Percentiles rank a stretch among this genome's conserved stretches.
Evolutionary conservation across 1,284 basidiomycete genomes (phyloP).

Genomic region (Cutaneotrichosporon cutaneum): DNA sequence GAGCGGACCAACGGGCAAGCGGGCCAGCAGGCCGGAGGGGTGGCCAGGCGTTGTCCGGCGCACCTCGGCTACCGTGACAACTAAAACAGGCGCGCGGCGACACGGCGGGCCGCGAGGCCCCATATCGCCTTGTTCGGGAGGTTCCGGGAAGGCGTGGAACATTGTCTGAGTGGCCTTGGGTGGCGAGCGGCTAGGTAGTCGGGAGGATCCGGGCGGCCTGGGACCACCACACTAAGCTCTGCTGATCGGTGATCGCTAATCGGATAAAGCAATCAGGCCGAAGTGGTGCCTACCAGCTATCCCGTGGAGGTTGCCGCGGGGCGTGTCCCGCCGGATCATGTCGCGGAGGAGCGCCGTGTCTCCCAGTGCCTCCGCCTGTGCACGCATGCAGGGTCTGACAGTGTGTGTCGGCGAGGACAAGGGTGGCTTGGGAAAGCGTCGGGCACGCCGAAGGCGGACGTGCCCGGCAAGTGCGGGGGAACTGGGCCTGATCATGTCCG

Average conservation of each 20-base stretch:
- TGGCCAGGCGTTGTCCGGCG: not conserved
- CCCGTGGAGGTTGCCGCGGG: not conserved
- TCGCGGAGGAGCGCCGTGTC: not conserved
- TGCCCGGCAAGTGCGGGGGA: not conserved
- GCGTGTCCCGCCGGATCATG: not conserved
- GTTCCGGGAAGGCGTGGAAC: not conserved
- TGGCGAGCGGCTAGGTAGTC: not conserved
- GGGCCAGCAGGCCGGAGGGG: not conserved
- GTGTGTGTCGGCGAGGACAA: not conserved
- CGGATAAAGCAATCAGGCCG: constrained; percentile 7
- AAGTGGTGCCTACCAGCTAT: not conserved
- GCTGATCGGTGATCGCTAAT: not conserved
- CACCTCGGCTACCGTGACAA: not conserved
- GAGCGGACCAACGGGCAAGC: not conserved
- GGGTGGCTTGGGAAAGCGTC: not conserved
- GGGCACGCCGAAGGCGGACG: not conserved
- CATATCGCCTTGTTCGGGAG: not conserved
- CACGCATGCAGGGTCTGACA: not conserved
- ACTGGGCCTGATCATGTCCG: not conserved
- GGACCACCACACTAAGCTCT: not conserved
- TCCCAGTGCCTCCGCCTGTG: not conserved
- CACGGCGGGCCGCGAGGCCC: not conserved
- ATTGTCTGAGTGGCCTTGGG: not conserved
- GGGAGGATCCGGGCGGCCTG: not conserved
- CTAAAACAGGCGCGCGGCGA: not conserved